Evolutionary conservation across 768 basidiomycete genomes (phyloP), one percentile per base, ranked within the genome.

Genomic region (Paxillus involutus): DNA sequence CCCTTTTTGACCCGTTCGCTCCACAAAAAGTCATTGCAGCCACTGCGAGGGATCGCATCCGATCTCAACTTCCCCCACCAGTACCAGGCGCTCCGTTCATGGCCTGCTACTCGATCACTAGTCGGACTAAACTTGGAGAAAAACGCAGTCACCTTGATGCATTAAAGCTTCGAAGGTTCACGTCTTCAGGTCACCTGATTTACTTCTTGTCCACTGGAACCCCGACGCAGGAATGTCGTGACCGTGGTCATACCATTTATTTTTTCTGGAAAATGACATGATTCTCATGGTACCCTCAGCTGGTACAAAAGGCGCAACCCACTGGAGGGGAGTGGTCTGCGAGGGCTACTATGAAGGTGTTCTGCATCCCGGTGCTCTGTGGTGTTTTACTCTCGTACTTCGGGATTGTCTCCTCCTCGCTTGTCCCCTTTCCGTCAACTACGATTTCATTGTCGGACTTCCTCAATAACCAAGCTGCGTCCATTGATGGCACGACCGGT

Each of bases 391-490:
- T 69, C 30, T 57, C 65, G 0, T 63, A 51, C 49, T 53, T 69
- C 42, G 52, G 55, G 16, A 45, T 53, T 0, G 19, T 51, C n/a
- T n/a, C n/a, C 43, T 35, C 60, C 9, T 46, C 63, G 13, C 56
- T 70, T 47, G 13, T 53, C 6, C 39, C 59, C 2, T 78, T 73
- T 53, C 69, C 72, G 6, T 76, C 74, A 4, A 57, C 53, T 3
- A 37, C 64, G 6, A 36, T 79, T 16, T 59, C 70, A 6, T 47
- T 80, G 0, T 49, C 52, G 5, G 37, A 48, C 35, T 48, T 76
- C 16, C 67, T 78, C 53, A 54, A 80, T 11, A 80, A 80, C 48
- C 73, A 76, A 50, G 78, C 77, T 6, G 77, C 78, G 6, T 75
- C 77, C 1, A 19, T 68, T 0, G 56, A 75, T 44, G 73, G 73